A percentile compares a stretch with the other conserved stretches of the same genome.
phyloP scores from a whole-genome alignment of 1,284 basidiomycete species.

The Fomes fomentarius region DNA sequence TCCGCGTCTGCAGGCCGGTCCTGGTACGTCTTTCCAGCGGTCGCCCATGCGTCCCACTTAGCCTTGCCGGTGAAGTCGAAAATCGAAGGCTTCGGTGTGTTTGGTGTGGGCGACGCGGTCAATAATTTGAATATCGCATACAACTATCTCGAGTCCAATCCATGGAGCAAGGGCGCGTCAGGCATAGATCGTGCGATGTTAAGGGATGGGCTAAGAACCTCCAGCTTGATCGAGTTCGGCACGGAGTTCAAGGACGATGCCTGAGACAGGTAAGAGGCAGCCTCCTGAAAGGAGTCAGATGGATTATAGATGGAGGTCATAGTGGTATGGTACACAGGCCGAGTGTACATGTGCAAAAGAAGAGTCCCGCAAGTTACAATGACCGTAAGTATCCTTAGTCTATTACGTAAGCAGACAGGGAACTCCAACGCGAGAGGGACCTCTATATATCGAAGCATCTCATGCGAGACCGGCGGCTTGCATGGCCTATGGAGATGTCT shows the following conservation, averaged over 20 bases:
- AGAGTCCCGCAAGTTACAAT: conserved; percentile 16
- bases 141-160: conserved; percentile 53
- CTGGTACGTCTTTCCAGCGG: conserved; percentile 53
- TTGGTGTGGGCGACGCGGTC: conserved; percentile 60
- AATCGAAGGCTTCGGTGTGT: conserved; percentile 70
- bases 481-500: conserved; percentile 64
- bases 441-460: conserved; percentile 12
- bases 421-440: conserved; percentile 4
- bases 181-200: conserved; percentile 17
- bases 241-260: conserved; percentile 55
- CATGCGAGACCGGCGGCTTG: conserved; percentile 82
- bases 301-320: conserved; percentile 38
- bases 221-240: conserved; percentile 66
- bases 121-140: conserved; percentile 87
- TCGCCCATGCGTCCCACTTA: conserved; percentile 88
- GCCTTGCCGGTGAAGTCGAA: conserved; percentile 82
- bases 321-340: conserved; percentile 23
- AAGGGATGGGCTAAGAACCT: conserved; percentile 53
- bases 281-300: conserved; percentile 59
- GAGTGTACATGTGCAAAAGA: conserved; percentile 8
- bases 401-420: conserved; percentile 35
- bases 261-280: conserved; percentile 66
- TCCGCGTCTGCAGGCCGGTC: conserved; percentile 49
- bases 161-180: conserved; percentile 32
- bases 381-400: conserved; percentile 25